These are phyloP conservation scores for Arbutus unedo DNA, from an alignment of 148 eudicot genomes.

Conservation along the genomic window DNA sequence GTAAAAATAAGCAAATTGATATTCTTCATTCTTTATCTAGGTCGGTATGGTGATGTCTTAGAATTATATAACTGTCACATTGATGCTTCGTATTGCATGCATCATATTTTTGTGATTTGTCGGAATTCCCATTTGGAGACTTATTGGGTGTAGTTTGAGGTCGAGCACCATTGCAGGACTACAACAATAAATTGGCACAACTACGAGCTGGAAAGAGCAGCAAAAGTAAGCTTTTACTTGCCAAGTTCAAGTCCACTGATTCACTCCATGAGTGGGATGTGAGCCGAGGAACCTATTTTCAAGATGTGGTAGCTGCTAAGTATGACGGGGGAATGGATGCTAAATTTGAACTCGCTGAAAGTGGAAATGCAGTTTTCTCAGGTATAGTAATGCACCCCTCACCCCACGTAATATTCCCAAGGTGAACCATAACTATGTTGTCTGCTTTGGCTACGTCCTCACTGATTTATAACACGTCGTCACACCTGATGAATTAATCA, in stretches of 20 bases:
- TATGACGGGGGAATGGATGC: conserved; percentile 98
- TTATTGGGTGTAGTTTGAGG: conserved; percentile 10
- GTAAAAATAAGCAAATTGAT: neutral
- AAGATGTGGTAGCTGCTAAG: conserved; percentile 71
- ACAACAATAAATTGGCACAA: conserved; percentile 87
- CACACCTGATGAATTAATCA: neutral
- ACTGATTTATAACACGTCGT: neutral
- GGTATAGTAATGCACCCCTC: conserved; percentile 40
- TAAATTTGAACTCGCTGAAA: conserved; percentile 64
- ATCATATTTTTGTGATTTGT: neutral
- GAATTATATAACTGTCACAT: neutral
- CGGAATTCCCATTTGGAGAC: neutral
- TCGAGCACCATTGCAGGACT: conserved; percentile 52
- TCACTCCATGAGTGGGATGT: conserved; percentile 83
- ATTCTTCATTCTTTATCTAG: neutral
- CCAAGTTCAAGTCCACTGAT: conserved; percentile 76
- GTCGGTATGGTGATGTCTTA: neutral
- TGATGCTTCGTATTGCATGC: neutral
- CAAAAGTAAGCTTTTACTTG: conserved; percentile 86
- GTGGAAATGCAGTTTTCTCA: conserved; percentile 75
- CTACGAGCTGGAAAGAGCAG: conserved; percentile 95
- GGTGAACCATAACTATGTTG: neutral
- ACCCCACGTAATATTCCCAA: neutral
- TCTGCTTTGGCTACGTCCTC: neutral
- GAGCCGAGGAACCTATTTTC: conserved; percentile 81